phyloP scores from a whole-genome alignment of 2,329 filamentous ascomycete species.

The Coccinonectria pachysandricola region DNA sequence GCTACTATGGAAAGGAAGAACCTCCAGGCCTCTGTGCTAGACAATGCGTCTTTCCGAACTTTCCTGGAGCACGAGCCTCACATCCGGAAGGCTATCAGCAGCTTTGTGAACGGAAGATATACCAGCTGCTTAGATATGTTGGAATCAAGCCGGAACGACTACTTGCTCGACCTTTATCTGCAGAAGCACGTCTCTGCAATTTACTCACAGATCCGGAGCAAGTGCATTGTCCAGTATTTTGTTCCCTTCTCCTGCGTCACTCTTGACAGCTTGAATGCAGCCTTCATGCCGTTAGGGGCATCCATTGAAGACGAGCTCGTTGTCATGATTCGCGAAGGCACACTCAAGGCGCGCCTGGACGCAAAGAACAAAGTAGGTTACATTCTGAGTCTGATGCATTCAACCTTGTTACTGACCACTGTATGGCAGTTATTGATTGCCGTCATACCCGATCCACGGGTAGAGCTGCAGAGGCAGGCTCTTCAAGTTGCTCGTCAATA shows the following conservation, averaged over 20 bases:
- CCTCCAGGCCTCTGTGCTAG: slow-evolving; percentile 66
- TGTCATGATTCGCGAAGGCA: slow-evolving; percentile 62
- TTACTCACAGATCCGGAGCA: slow-evolving; percentile 68
- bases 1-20: slow-evolving; percentile 77
- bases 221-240: slow-evolving; percentile 90
- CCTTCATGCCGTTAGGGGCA: slow-evolving; percentile 57
- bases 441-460: slow-evolving; percentile 54
- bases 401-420: slow-evolving; percentile 7
- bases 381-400: background rate
- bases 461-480: slow-evolving; percentile 58
- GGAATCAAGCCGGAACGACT: slow-evolving; percentile 72
- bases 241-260: slow-evolving; percentile 83
- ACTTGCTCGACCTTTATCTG: slow-evolving; percentile 81
- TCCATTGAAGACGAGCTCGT: slow-evolving; percentile 67
- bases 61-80: slow-evolving; percentile 92
- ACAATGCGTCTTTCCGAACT: slow-evolving; percentile 69
- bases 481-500: slow-evolving; percentile 61
- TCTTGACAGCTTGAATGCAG: slow-evolving; percentile 63
- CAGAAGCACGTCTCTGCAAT: slow-evolving; percentile 61
- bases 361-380: slow-evolving; percentile 58
- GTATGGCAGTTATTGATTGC: slow-evolving; percentile 66
- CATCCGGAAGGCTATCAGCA: slow-evolving; percentile 78
- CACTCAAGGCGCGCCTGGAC: slow-evolving; percentile 72
- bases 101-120: slow-evolving; percentile 88
- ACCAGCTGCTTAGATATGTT: slow-evolving; percentile 73